Base-by-base conservation (phyloP, 768 basidiomycete species). In the Mycena galericulata region DNA sequence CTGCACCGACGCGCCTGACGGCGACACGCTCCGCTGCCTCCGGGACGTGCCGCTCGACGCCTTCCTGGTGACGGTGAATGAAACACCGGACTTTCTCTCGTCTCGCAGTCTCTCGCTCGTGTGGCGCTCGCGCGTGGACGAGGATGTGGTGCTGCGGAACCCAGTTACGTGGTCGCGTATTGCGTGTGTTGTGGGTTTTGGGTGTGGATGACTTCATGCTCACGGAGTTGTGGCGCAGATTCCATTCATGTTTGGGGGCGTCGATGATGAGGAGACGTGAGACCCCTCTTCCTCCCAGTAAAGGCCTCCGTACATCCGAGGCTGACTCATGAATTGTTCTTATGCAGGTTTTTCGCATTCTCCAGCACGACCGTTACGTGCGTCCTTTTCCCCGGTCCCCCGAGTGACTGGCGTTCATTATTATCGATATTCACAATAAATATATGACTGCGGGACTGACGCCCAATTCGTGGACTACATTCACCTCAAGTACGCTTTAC, bases 251-350 rank as follows among this genome's bases (percentile, higher is more conserved):
- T 68, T 73, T 22, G 83, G 84, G 0, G 75, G 81, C 59, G 78
- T 78, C 29, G 82, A 84, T 51, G 83, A 85, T 38, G 82, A 83
- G 60, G 83, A 81, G 59, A 82, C 82, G 74, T 81, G 60, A 72
- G 81, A 7, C 6, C 34, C 6, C 14, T 36, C 34, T 36, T n/a
- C n/a, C n/a, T n/a, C n/a, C n/a, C 76, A 47, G 9, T 32, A 24
- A 18, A 50, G 27, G 34, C 11, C 40, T 17, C 51, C 26, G 26
- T 47, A 14, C 22, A 15, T 27, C 3, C 32, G 9, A 53, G 4
- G 18, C 20, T 20, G 14, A 41, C n/a, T n/a, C n/a, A n/a, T n/a
- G 18, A 15, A 22, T 32, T n/a, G n/a, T n/a, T n/a, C n/a, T n/a
- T 10, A 24, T n/a, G 4, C 36, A 76, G 75, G 1, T 22, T 75